These are phyloP conservation scores for Umbelopsis isabellina DNA, from an alignment of 192 early-diverging fungal genomes.

Conservation along the genomic window DNA sequence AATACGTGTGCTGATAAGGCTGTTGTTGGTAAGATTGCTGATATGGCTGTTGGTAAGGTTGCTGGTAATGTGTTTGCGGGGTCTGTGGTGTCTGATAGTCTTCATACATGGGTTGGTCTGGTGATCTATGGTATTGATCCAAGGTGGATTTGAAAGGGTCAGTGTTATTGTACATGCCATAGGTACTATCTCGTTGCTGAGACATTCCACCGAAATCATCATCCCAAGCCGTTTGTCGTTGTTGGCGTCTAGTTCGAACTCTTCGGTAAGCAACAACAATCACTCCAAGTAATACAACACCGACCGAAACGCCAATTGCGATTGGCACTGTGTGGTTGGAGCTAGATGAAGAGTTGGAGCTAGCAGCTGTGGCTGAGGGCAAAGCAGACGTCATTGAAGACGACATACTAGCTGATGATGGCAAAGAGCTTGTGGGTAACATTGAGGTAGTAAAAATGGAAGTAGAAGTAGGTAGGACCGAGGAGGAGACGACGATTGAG, in stretches of 20 bases:
- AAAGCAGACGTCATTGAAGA: not conserved
- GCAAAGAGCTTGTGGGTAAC: not conserved
- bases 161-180: slow-evolving; percentile 8
- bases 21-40: slow-evolving; percentile 2
- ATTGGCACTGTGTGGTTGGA: slow-evolving; percentile 14
- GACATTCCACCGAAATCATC: slow-evolving; percentile 12
- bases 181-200: slow-evolving; percentile 4
- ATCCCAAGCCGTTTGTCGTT: slow-evolving; percentile 6
- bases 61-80: not conserved
- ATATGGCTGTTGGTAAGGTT: slow-evolving; percentile 1
- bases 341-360: not conserved
- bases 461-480: not conserved
- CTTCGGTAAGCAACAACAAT: slow-evolving; percentile 8
- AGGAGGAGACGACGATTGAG: not conserved
- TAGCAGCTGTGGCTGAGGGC: slow-evolving; percentile 1
- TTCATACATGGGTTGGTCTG: slow-evolving; percentile 9
- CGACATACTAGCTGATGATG: not conserved
- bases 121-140: slow-evolving; percentile 20
- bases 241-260: slow-evolving; percentile 4
- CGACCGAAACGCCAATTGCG: not conserved
- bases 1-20: slow-evolving; percentile 11
- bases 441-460: not conserved
- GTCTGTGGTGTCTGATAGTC: not conserved
- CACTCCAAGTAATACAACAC: not conserved
- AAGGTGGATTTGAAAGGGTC: slow-evolving; percentile 19